phyloP scores from a whole-genome alignment of 345 rosid species.

The Sisymbrium altissimum region DNA sequence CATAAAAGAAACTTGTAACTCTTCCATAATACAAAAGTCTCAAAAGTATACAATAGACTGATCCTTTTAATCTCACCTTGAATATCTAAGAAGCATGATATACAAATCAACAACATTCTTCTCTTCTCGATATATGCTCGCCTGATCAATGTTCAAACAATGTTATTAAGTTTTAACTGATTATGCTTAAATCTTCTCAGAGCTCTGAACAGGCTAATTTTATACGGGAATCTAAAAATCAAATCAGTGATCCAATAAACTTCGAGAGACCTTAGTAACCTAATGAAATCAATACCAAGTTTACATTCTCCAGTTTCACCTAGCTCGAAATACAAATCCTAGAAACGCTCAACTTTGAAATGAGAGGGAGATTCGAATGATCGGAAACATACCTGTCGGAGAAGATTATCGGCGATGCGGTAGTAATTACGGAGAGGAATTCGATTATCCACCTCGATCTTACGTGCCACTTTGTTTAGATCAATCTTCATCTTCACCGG shows the following conservation, averaged over 20 bases:
- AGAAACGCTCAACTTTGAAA: background rate
- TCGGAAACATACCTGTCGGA: conserved; percentile 57
- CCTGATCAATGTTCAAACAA: conserved; percentile 44
- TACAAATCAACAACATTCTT: conserved; percentile 86
- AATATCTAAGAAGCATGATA: conserved; percentile 80
- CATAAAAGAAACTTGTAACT: conserved; percentile 1
- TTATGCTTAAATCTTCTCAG: background rate
- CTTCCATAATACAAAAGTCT: background rate
- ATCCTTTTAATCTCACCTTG: conserved; percentile 48
- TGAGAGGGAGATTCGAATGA: conserved; percentile 9
- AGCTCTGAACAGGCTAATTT: background rate
- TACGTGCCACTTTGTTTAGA: conserved; percentile 53
- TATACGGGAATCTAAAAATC: background rate
- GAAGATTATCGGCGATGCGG: conserved; percentile 90
- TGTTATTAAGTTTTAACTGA: background rate
- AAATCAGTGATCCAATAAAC: background rate
- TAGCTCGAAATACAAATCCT: conserved; percentile 6
- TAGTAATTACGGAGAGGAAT: conserved; percentile 75
- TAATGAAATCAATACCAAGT: background rate
- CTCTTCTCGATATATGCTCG: conserved; percentile 74
- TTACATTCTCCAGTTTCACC: conserved; percentile 5
- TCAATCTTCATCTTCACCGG: conserved; percentile 59
- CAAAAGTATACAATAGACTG: background rate
- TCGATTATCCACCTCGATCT: conserved; percentile 78
- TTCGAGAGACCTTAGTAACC: background rate